Percentiles rank a stretch among this genome's conserved stretches.
These are phyloP conservation scores for Trypanosoma conorhini DNA, from an alignment of 208 protist genomes.

Conservation along the genomic window DNA sequence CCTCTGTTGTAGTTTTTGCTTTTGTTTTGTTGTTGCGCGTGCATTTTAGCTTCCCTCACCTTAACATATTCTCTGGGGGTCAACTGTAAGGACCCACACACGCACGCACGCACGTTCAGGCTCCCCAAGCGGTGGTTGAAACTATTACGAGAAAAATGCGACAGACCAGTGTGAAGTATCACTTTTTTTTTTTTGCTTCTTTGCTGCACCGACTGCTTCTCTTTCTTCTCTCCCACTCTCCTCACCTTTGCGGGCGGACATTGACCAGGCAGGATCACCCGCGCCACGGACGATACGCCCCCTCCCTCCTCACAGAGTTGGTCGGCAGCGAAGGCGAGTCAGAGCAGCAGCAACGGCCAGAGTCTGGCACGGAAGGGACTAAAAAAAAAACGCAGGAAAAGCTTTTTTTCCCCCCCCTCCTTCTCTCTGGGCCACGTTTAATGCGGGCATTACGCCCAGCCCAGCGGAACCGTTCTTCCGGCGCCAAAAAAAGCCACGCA, in stretches of 20 bases:
- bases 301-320: not conserved
- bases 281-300: not conserved
- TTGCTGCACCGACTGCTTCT: not conserved
- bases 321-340: not conserved
- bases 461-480: conserved; percentile 22
- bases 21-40: not conserved
- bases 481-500: not conserved
- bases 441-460: conserved; percentile 20
- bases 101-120: not conserved
- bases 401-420: not conserved
- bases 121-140: not conserved
- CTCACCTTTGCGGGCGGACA: not conserved
- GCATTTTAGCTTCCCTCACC: not conserved
- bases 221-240: not conserved
- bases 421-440: not conserved
- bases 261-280: not conserved
- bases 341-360: not conserved
- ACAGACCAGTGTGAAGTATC: not conserved
- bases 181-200: not conserved
- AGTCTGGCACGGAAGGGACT: conserved; percentile 1
- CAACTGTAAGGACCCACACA: too few species aligned
- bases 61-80: not conserved
- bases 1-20: not conserved
- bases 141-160: not conserved
- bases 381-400: not conserved